A percentile compares a stretch with the other conserved stretches of the same genome.
phyloP scores from a whole-genome alignment of 2,329 filamentous ascomycete genomes.

The Colletotrichum abscissum region DNA sequence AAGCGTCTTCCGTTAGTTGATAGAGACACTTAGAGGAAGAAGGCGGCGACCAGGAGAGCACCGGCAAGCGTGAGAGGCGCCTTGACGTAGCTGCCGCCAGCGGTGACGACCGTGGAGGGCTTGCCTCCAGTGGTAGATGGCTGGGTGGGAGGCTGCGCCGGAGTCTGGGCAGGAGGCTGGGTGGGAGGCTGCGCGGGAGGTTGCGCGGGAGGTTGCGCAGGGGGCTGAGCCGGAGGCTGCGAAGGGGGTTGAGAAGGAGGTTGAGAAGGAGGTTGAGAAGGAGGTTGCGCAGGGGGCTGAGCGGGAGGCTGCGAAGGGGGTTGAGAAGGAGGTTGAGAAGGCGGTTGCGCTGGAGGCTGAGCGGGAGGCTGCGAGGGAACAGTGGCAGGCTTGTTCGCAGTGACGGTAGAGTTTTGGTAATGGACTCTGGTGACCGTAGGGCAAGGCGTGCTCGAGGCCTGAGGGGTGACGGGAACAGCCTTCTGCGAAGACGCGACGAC shows the following conservation, averaged over 20 bases:
- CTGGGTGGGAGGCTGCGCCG: constrained; percentile 2
- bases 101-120: constrained; percentile 22
- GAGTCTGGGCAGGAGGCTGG: background rate
- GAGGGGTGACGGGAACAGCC: background rate
- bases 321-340: background rate
- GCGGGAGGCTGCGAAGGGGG: background rate
- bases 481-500: background rate
- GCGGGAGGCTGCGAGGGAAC: constrained; percentile 3
- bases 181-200: background rate
- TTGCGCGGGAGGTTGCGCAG: background rate
- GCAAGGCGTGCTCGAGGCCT: background rate
- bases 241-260: background rate
- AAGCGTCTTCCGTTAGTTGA: background rate
- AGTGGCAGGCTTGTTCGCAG: background rate
- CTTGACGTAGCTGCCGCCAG: constrained; percentile 23
- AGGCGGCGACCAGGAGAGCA: constrained; percentile 7
- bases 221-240: background rate
- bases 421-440: constrained; percentile 4
- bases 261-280: background rate
- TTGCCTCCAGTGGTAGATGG: background rate
- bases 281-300: background rate
- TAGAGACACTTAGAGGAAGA: constrained; percentile 19
- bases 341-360: background rate
- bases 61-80: constrained; percentile 15
- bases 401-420: constrained; percentile 2